Evolutionary conservation across 192 early-diverging fungal genomes (phyloP), one percentile per base, ranked within the genome.

Genomic region (Coemansia sp.): DNA sequence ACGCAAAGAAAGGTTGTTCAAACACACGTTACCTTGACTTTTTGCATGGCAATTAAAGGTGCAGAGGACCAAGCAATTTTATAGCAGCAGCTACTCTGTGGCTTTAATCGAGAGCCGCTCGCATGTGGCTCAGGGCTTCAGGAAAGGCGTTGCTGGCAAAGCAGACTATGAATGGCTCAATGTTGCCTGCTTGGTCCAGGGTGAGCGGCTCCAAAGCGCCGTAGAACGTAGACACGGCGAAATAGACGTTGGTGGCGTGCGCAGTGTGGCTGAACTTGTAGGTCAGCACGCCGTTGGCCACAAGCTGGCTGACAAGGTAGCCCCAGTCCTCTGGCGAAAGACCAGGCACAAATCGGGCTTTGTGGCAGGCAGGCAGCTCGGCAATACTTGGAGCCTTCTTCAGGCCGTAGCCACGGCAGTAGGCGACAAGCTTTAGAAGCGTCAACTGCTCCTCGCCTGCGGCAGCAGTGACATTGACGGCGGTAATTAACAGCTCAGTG

Each of bases 211-310:
- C 58, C 8, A 61, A 18, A 38, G 56, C 14, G 2, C 42, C 34
- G 55, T 68, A 72, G 40, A 34, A 12, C 21, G 42, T 40, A 10
- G 65, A 61, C 9, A 71, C 53, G 41, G 46, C 68, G 27, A 82
- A 63, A 53, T 87, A 89, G 60, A 83, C 82, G 15, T 87, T 77
- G 18, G 86, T 87, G 1, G 68, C 57, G 52, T 88, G 88, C 0
- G 83, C 81, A 4, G 84, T 90, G 57, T 86, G 86, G 32, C 81
- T 72, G 61, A 84, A 90, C 41, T 82, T 84, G 36, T 88, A 85
- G 2, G 66, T 53, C 7, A 90, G 70, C 32, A 85, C 83, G 5
- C 81, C 76, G 17, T 72, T 50, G 6, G 72, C 36, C 24, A 87
- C 63, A 7, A 87, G 65, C 42, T 70, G 57, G 59, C 78, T 88